Base-by-base conservation (phyloP, 352 stramenopile genomes). In the Phytophthora cajani region DNA sequence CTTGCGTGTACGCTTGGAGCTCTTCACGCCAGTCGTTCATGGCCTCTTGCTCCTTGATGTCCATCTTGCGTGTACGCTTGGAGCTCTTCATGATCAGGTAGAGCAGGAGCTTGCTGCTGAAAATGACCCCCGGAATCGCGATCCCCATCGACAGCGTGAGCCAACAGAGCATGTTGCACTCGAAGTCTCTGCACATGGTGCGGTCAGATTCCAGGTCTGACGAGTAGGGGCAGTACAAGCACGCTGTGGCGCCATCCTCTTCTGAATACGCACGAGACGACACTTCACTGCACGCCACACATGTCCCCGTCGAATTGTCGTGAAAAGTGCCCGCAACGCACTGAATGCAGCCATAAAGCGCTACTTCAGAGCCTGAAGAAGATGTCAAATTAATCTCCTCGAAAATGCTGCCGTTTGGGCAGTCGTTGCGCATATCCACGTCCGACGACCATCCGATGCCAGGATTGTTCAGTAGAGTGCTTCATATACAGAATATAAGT, bases 11-110 rank as follows among this genome's bases (percentile, higher is more conserved):
- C 74, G 64, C 50, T 79, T 77, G 19, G 75, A 84, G 36, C 71
- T 78, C 33, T 80, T 82, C 42, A 75, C 84, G 72, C 84, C 84
- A 92, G 54, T 85, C 81, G 21, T 86, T 87, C 79, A 89, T 83
- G 25, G 84, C 74, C 46, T 92, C 84, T 66, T 87, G 79, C 58
- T 92, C 79, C 32, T 82, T 80, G 17, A 85, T 71, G 52, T 86
- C 75, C 62, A 86, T 71, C 38, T 72, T 79, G 19, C 75, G 69
- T 49, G 77, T 73, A 0, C 74, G 64, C 50, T 79, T 77, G 19
- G 75, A 84, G 36, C 71, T 78, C 33, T 80, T 82, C 42, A 75
- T 79, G 40, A 84, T 79, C 27, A 81, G 40, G 19, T 82, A 70
- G 1, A 90, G 49, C 38, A 88, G 54, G 6, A 87, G 80, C 21